Conservation (phyloP, 148 eudicot genomes). For the Linanthus parryae region DNA sequence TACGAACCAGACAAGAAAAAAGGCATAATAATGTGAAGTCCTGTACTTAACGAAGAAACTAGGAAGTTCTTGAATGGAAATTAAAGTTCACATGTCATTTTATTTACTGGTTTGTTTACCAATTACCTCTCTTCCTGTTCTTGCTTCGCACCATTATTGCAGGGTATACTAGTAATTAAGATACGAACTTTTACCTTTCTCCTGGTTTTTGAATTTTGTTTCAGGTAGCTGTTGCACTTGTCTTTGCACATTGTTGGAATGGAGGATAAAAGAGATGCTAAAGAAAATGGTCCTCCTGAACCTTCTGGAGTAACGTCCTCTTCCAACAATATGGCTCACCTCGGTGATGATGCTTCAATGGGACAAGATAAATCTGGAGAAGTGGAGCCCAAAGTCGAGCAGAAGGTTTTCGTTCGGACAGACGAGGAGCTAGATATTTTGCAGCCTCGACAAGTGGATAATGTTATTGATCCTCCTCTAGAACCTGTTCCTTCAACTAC, state of each 20-base stretch:
- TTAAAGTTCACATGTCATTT: too few species aligned
- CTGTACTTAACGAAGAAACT: too few species aligned
- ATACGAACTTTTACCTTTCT: too few species aligned
- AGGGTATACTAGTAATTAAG: too few species aligned
- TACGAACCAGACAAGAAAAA: too few species aligned
- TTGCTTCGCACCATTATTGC: too few species aligned
- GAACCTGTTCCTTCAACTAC: slow-evolving; percentile 9
- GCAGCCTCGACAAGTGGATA: slow-evolving; percentile 5
- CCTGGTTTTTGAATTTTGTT: too few species aligned
- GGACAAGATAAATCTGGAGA: slow-evolving; percentile 7
- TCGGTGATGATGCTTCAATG: slow-evolving; percentile 3
- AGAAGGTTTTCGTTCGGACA: not conserved
- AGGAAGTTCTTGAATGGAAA: too few species aligned
- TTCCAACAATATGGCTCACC: slow-evolving; percentile 8
- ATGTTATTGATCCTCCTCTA: not conserved
- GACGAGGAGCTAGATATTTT: slow-evolving; percentile 7
- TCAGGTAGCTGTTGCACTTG: slow-evolving; percentile 12
- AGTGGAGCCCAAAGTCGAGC: slow-evolving; percentile 1
- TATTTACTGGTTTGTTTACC: too few species aligned
- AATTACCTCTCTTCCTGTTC: too few species aligned
- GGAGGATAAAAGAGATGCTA: slow-evolving; percentile 19
- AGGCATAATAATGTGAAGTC: too few species aligned
- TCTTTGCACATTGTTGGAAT: slow-evolving; percentile 11
- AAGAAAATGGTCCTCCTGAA: slow-evolving; percentile 13
- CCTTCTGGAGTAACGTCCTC: not conserved